Evolutionary conservation across 73 alveolate genomes (phyloP), one percentile per base, ranked within the genome.

Genomic region (Paramecium bursaria): DNA sequence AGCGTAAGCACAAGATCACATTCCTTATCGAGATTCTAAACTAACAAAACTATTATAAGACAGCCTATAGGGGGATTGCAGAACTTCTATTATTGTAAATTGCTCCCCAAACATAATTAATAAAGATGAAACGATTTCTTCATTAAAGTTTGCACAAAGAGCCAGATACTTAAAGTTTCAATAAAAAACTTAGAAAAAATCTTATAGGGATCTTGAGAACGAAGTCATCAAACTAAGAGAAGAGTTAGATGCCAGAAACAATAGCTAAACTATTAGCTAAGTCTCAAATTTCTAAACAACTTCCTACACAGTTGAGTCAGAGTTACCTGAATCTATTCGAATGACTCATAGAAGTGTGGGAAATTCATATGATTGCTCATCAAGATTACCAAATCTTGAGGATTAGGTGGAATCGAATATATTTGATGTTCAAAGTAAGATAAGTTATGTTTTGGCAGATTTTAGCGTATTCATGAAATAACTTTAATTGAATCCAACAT

Each of bases 21-120:
- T 95, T 17, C 98, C 99, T 29, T 95, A 94, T 87, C 85, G 99
- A 49, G 99, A 94, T 79, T 86, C 97, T 46, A 95, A 95, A 89
- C 75, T 95, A 75, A 95, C 99, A n/a, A 87, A 95, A 74, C 86
- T 94, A 17, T 88, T 95, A 48, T 90, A 89, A 86, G 98, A 96
- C 86, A 88, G 96, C 46, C 52, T 96, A 15, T 97, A 98, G 47
- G 98, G 98, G n/a, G 93, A 93, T 86, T 87, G 94, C 15, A 77
- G 86, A 50, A 89, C 98, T 2, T 53, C 92, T 11, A 74, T 91
- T 4, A 80, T 93, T 75, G 94, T 92, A 0, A 76, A 92, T 19
- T 74, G 89, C 9, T 75, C 94, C 7, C 89, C 92, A 48, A 80
- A 88, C 35, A 89, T 80, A 35, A 35, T 50, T 49, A 92, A 91